Evolutionary conservation across 2,329 filamentous ascomycete genomes (phyloP).

Genomic region (Pseudogymnoascus sp.): DNA sequence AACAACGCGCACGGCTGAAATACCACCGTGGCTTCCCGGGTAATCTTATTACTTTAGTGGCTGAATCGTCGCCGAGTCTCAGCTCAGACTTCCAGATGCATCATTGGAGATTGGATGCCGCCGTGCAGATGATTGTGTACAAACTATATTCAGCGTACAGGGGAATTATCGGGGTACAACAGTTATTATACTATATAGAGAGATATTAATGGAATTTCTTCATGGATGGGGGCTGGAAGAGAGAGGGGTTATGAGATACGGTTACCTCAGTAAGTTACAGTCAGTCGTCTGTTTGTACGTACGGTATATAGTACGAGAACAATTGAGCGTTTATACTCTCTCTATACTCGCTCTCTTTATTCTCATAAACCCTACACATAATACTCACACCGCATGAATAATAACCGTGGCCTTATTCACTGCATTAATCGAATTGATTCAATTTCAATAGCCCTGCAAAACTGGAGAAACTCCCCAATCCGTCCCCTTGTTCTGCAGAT

Average conservation of each 20-base stretch:
- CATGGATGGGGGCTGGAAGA: neutral
- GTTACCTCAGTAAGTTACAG: neutral
- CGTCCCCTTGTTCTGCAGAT: slow-evolving; percentile 2
- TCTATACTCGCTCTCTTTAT: neutral
- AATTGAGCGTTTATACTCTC: neutral
- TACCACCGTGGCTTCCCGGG: neutral
- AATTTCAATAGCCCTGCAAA: slow-evolving; percentile 8
- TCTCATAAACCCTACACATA: neutral
- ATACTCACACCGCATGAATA: neutral
- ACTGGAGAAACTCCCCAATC: slow-evolving; percentile 3
- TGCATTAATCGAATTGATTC: neutral
- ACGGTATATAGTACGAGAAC: neutral
- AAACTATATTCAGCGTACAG: neutral
- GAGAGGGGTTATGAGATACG: neutral
- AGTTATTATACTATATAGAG: neutral
- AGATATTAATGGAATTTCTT: neutral
- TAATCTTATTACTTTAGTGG: slow-evolving; percentile 1
- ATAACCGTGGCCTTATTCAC: neutral
- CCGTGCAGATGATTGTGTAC: neutral
- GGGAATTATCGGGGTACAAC: neutral
- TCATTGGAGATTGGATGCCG: neutral
- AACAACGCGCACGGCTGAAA: neutral
- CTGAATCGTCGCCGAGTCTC: neutral
- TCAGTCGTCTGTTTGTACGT: neutral
- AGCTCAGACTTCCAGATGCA: neutral